Percentiles rank a stretch among this genome's conserved stretches.
phyloP scores from a whole-genome alignment of 345 rosid species.

The Brassica napus region DNA sequence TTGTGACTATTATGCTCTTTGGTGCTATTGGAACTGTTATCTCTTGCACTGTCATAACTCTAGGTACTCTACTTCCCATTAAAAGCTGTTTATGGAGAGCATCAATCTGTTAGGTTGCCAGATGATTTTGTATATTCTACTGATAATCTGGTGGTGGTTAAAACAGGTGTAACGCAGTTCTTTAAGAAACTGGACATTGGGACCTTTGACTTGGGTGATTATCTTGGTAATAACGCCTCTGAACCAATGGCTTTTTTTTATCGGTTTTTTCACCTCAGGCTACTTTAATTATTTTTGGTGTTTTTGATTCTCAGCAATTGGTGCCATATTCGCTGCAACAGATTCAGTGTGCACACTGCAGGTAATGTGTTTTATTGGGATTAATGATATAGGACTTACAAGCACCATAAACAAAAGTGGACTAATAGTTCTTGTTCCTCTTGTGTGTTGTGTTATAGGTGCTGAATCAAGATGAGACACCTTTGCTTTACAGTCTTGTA shows the following conservation, averaged over 20 bases:
- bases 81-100: neutral
- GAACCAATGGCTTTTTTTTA: constrained; percentile 2
- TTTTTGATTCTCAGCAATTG: constrained; percentile 68
- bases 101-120: no score
- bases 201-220: constrained; percentile 79
- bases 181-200: constrained; percentile 68
- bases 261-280: constrained; percentile 10
- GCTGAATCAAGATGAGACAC: constrained; percentile 97
- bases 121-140: no score
- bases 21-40: constrained; percentile 93
- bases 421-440: constrained; percentile 19
- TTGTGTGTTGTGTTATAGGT: constrained; percentile 56
- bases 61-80: constrained; percentile 51
- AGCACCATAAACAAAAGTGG: neutral
- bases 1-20: constrained; percentile 82
- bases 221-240: constrained; percentile 52
- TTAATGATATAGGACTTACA: neutral
- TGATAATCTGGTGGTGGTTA: constrained; percentile 32
- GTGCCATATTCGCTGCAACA: constrained; percentile 98
- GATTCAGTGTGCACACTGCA: constrained; percentile 99
- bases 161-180: constrained; percentile 69
- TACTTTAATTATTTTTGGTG: constrained; percentile 19
- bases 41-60: constrained; percentile 70
- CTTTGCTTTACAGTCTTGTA: constrained; percentile 94
- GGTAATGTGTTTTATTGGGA: constrained; percentile 45